Evolutionary conservation across 345 rosid species (phyloP), one percentile per base, ranked within the genome.

Genomic region (Populus davidiana): DNA sequence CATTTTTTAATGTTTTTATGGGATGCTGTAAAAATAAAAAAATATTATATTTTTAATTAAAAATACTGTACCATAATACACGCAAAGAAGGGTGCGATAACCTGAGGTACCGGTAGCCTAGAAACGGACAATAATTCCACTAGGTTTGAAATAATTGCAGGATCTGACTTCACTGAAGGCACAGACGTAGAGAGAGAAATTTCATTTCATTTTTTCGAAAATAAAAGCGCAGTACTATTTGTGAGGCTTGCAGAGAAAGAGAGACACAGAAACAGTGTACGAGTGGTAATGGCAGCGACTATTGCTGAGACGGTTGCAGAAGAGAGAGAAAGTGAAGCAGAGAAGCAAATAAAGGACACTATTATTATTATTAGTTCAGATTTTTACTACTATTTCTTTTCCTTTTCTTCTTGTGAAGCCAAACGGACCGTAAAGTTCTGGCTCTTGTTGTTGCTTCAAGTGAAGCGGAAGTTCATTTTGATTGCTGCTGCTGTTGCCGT

Each of bases 221-320:
- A 31, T 13, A 52, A 56, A 71, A 56, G 23, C 0, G 33, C 5
- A 2, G 6, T 4, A 8, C 20, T 41, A 18, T 50, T 8, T 20
- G 13, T 61, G 66, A 73, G 66, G 54, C 14, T 27, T 23, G 0
- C 25, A 38, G 66, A 38, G 35, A 23, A 33, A 8, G 25, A 62
- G 44, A 43, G 65, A 14, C 52, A 63, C 70, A 63, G 33, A 63
- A 29, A 64, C 76, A 74, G 69, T 74, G 77, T 43, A 74, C 61
- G 77, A 63, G 25, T 74, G 77, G 77, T 74, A 74, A 74, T 74
- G 77, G 70, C 69, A 44, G 77, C 77, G 54, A 43, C 70, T 74
- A 41, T 74, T 74, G 69, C 79, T 76, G 79, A 11, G 74, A 69
- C 18, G 50, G 75, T 54, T 61, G 80, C 75, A 62, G 80, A 43